A percentile compares a stretch with the other conserved stretches of the same genome.
Evolutionary conservation across 257 asterid species (phyloP).

Genomic region (Ajuga chamaepitys): DNA sequence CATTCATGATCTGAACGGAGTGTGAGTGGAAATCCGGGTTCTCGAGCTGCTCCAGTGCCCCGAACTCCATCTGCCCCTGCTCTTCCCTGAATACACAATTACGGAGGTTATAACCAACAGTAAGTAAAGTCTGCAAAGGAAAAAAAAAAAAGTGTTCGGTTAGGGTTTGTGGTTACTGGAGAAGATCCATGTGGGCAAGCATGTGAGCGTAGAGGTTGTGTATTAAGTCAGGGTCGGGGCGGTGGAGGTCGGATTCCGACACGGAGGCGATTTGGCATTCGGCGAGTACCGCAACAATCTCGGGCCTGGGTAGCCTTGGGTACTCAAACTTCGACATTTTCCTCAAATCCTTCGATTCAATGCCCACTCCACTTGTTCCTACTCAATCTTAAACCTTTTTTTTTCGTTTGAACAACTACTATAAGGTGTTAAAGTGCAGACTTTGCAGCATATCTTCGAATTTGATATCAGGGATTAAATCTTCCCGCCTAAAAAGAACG

Average conservation of each 20-base stretch:
- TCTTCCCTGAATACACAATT: slow-evolving; percentile 51
- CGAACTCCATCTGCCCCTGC: slow-evolving; percentile 67
- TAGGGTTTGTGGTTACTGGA: slow-evolving; percentile 30
- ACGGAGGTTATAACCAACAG: background rate
- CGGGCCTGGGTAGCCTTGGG: slow-evolving; percentile 52
- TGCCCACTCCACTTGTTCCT: no score
- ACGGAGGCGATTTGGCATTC: slow-evolving; percentile 47
- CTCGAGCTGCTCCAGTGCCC: slow-evolving; percentile 67
- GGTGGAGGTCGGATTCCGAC: slow-evolving; percentile 58
- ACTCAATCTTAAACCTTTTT: no score
- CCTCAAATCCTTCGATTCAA: background rate
- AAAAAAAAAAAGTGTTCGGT: background rate
- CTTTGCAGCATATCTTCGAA: no score
- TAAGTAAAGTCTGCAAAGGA: background rate
- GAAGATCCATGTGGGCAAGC: slow-evolving; percentile 38
- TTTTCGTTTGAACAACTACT: no score
- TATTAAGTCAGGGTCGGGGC: slow-evolving; percentile 50
- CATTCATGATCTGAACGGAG: slow-evolving; percentile 44
- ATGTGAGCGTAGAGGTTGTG: slow-evolving; percentile 56
- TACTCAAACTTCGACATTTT: slow-evolving; percentile 64
- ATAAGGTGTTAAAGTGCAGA: no score
- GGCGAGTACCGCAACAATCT: slow-evolving; percentile 39
- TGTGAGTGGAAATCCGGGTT: slow-evolving; percentile 73
- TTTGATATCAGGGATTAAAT: no score
- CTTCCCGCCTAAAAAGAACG: no score